These are phyloP conservation scores for Rutstroemia sp. DNA, from an alignment of 2,329 filamentous ascomycete species.

Conservation along the genomic window DNA sequence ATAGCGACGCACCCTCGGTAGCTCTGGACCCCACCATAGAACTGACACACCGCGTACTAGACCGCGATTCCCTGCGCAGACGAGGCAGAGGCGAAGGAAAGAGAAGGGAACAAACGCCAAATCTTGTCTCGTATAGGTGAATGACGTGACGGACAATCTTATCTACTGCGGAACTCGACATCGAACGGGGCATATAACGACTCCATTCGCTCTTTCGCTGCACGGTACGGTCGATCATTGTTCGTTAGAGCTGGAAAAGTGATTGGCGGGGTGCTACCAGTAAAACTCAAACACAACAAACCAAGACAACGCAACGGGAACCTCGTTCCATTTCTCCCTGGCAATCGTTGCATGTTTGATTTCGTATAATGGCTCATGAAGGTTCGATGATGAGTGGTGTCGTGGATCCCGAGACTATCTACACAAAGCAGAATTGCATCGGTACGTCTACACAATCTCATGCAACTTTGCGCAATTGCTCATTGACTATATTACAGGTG, in stretches of 20 bases:
- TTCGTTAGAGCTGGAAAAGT: too few relatives aligned
- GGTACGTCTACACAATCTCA: conserved; percentile 41
- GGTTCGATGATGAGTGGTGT: conserved; percentile 37
- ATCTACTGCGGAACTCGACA: not conserved
- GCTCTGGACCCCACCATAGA: conserved; percentile 6
- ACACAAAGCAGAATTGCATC: conserved; percentile 88
- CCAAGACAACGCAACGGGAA: not conserved
- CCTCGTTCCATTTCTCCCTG: conserved; percentile 3
- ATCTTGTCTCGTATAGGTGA: not conserved
- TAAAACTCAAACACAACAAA: conserved; percentile 3
- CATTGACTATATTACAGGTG: conserved; percentile 47
- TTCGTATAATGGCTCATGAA: conserved; percentile 25
- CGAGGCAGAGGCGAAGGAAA: not conserved
- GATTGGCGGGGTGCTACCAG: conserved; percentile 6
- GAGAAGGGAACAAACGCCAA: not conserved
- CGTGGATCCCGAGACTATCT: conserved; percentile 82
- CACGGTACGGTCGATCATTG: too few relatives aligned
- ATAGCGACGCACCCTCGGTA: conserved; percentile 8
- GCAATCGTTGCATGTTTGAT: not conserved
- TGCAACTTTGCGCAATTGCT: conserved; percentile 17
- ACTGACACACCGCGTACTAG: conserved; percentile 8
- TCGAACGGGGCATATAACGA: too few relatives aligned
- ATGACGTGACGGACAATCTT: not conserved
- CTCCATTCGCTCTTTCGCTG: too few relatives aligned
- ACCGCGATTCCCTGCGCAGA: conserved; percentile 1